Evolutionary conservation across 2,329 filamentous ascomycete species (phyloP).

Genomic region (Cladobotryum mycophilum): DNA sequence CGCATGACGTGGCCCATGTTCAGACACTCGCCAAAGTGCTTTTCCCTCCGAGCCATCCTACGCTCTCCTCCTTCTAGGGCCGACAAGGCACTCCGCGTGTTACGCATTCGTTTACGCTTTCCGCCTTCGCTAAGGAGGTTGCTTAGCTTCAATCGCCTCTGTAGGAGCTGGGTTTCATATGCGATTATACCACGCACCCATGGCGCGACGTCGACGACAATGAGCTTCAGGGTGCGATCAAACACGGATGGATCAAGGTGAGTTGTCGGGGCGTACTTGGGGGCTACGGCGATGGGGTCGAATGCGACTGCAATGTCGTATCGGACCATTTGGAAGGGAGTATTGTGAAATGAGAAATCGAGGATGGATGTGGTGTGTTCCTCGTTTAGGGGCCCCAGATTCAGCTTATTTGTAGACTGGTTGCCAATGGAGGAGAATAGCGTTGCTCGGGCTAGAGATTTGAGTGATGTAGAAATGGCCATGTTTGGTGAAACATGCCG

Average conservation of each 20-base stretch:
- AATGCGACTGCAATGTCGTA: conserved; percentile 53
- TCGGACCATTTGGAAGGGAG: conserved; percentile 33
- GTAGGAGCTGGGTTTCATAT: conserved; percentile 65
- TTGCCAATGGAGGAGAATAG: not conserved
- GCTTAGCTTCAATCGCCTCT: conserved; percentile 57
- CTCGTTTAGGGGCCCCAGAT: conserved; percentile 27
- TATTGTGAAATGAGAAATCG: conserved; percentile 28
- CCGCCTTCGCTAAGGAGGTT: conserved; percentile 56
- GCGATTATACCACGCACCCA: conserved; percentile 82
- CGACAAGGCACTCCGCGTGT: conserved; percentile 66
- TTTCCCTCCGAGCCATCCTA: conserved; percentile 59
- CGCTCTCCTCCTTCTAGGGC: conserved; percentile 71
- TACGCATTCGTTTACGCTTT: conserved; percentile 50
- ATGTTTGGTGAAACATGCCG: conserved; percentile 23
- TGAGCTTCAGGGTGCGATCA: conserved; percentile 60
- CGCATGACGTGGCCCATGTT: conserved; percentile 56
- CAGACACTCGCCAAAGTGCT: conserved; percentile 61
- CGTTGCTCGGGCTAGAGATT: conserved; percentile 16
- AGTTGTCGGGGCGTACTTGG: conserved; percentile 31
- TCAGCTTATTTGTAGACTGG: not conserved
- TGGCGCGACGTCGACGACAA: conserved; percentile 75
- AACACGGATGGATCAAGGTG: conserved; percentile 66
- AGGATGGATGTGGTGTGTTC: conserved; percentile 29
- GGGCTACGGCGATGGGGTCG: conserved; percentile 50
- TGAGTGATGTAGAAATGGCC: conserved; percentile 23